Conservation (phyloP, 192 early-diverging fungal species). For the Mortierella claussenii region DNA sequence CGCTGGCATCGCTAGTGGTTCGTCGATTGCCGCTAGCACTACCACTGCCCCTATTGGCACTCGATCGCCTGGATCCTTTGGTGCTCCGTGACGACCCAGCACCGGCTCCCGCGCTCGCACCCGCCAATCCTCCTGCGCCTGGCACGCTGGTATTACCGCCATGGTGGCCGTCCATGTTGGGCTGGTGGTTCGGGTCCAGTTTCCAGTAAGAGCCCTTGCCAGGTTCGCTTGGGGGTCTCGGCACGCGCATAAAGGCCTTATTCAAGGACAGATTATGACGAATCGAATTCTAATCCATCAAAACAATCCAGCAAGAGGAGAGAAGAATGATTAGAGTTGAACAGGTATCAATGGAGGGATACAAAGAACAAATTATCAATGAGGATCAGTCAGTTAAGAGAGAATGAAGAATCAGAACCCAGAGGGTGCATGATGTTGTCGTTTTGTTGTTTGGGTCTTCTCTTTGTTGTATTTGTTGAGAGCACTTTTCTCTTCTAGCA, state of each 20-base stretch:
- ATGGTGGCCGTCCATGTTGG: constrained; percentile 4
- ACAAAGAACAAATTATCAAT: no score
- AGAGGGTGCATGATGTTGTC: no score
- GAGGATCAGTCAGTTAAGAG: no score
- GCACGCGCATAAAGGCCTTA: constrained; percentile 83
- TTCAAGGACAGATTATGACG: constrained; percentile 89
- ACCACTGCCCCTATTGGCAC: constrained; percentile 8
- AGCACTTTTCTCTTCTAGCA: no score
- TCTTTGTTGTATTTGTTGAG: no score
- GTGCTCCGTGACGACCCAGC: constrained; percentile 12
- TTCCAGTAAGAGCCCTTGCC: constrained; percentile 79
- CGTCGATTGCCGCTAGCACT: constrained; percentile 7
- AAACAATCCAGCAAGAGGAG: no score
- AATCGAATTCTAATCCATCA: constrained; percentile 76
- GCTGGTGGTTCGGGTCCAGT: constrained; percentile 60
- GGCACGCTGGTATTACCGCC: not conserved
- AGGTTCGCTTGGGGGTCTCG: constrained; percentile 74
- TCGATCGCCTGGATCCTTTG: constrained; percentile 25
- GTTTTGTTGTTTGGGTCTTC: no score
- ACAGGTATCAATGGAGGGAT: no score
- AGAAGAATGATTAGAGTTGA: no score
- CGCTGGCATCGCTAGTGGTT: constrained; percentile 28
- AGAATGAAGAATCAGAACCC: no score
- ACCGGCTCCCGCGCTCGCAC: constrained; percentile 16
- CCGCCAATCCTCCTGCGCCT: constrained; percentile 15